A percentile compares a stretch with the other conserved stretches of the same genome.
phyloP scores from a whole-genome alignment of 371 early-diverging fungal genomes.

The Mycotypha africana region DNA sequence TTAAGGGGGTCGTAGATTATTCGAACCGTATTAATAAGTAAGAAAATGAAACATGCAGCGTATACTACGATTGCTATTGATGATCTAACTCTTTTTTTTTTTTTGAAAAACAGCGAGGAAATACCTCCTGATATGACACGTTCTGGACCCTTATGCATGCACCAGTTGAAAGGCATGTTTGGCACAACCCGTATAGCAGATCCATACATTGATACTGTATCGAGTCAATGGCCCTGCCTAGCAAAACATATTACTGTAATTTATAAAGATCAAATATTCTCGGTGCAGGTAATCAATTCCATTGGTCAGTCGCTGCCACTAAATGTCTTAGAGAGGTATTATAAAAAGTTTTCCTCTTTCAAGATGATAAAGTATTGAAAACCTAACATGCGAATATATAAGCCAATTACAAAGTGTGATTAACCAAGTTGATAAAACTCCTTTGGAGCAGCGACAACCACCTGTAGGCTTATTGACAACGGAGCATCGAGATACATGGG shows the following conservation, averaged over 20 bases:
- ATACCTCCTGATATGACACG: constrained; percentile 69
- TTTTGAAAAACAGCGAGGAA: constrained; percentile 43
- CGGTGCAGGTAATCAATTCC: constrained; percentile 75
- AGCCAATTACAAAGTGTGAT: constrained; percentile 64
- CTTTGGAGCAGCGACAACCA: constrained; percentile 42
- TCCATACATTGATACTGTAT: constrained; percentile 60
- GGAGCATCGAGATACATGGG: constrained; percentile 88
- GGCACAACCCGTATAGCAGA: constrained; percentile 78
- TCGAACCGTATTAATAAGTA: constrained; percentile 71
- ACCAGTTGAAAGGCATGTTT: constrained; percentile 83
- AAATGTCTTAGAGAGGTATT: no score
- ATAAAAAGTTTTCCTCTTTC: no score
- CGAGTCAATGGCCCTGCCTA: constrained; percentile 64
- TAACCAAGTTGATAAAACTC: constrained; percentile 48
- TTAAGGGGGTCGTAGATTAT: constrained; percentile 63
- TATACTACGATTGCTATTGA: neutral
- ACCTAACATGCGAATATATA: no score
- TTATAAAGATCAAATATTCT: constrained; percentile 77
- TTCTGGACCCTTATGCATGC: constrained; percentile 81
- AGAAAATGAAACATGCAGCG: no score
- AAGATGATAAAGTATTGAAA: no score
- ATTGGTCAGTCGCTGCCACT: no score
- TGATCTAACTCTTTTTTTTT: neutral
- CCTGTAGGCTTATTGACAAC: constrained; percentile 77
- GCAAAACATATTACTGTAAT: constrained; percentile 80